Evolutionary conservation across 2,329 filamentous ascomycete genomes (phyloP).

Genomic region (Aspergillus pseudoviridinutans): DNA sequence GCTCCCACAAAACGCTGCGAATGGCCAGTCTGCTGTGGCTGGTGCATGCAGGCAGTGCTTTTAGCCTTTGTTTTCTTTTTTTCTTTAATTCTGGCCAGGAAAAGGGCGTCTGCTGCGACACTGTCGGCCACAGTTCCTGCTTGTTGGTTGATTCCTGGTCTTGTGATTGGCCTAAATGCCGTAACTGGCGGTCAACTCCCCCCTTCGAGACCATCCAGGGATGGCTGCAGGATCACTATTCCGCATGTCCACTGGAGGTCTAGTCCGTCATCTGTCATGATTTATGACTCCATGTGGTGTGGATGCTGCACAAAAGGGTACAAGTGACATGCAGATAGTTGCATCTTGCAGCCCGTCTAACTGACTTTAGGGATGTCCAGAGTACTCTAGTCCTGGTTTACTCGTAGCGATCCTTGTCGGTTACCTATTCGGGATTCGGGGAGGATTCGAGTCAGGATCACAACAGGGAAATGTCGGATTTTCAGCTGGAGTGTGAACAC

Average conservation of each 20-base stretch:
- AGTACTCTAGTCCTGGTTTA: background rate
- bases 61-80: background rate
- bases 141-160: constrained; percentile 2
- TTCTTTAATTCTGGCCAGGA: background rate
- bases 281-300: background rate
- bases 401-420: background rate
- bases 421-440: constrained; percentile 7
- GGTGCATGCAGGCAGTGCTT: constrained; percentile 12
- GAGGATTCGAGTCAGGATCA: constrained; percentile 9
- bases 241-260: background rate
- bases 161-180: constrained; percentile 8
- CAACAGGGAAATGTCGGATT: background rate
- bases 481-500: background rate
- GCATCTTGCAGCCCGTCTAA: background rate
- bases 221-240: background rate
- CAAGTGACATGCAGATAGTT: background rate
- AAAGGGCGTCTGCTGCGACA: constrained; percentile 6
- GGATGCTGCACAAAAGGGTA: background rate
- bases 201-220: background rate
- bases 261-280: background rate
- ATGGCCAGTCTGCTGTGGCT: constrained; percentile 3
- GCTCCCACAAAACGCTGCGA: background rate
- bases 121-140: constrained; percentile 1
- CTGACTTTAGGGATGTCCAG: background rate
- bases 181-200: constrained; percentile 9